phyloP scores from a whole-genome alignment of 2,329 filamentous ascomycete genomes.

The Arthrobotrys sinensis region DNA sequence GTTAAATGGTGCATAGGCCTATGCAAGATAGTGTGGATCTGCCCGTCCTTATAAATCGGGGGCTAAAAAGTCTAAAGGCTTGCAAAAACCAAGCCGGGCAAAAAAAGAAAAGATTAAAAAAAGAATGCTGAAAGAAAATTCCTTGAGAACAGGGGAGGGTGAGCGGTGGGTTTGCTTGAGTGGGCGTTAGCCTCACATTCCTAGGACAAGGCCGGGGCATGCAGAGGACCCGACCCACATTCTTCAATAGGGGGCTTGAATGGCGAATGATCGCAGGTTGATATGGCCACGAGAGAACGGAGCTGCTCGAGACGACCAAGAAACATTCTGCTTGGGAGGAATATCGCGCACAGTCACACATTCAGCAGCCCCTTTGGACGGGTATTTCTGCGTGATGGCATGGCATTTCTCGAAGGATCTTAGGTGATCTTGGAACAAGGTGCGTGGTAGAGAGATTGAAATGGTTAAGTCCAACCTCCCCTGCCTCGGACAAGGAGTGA shows the following conservation, averaged over 20 bases:
- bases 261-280: conserved; percentile 32
- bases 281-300: conserved; percentile 34
- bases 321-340: conserved; percentile 30
- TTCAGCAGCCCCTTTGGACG: conserved; percentile 29
- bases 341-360: conserved; percentile 29
- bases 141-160: conserved; percentile 39
- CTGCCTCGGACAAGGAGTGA: conserved; percentile 40
- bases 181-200: conserved; percentile 58
- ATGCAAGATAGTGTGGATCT: conserved; percentile 59
- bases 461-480: conserved; percentile 51
- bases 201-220: conserved; percentile 53
- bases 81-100: conserved; percentile 25
- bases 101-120: conserved; percentile 45
- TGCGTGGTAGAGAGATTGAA: conserved; percentile 24
- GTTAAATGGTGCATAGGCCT: conserved; percentile 57
- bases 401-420: conserved; percentile 58
- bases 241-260: conserved; percentile 55
- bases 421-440: conserved; percentile 39
- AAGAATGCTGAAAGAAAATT: conserved; percentile 56
- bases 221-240: conserved; percentile 45
- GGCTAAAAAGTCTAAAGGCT: conserved; percentile 48
- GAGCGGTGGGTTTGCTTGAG: conserved; percentile 34
- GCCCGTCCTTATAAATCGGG: conserved; percentile 61
- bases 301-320: conserved; percentile 19
- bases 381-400: conserved; percentile 33